These are phyloP conservation scores for Paraphaeosphaeria sporulosa DNA, from an alignment of 2,329 filamentous ascomycete species.

Conservation along the genomic window DNA sequence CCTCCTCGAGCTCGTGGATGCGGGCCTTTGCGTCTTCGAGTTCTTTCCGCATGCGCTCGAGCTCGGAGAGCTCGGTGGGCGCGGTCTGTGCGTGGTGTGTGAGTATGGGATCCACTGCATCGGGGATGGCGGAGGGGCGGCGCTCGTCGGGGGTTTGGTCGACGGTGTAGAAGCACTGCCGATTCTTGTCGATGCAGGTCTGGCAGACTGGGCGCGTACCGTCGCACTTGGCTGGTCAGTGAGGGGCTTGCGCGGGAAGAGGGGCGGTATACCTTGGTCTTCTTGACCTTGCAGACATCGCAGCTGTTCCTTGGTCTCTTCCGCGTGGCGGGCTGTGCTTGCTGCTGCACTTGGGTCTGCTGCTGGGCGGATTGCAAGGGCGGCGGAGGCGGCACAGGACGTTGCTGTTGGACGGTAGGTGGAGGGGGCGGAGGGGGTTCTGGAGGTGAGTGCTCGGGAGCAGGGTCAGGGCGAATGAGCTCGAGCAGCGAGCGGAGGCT, in stretches of 20 bases:
- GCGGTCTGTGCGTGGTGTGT: conserved; percentile 27
- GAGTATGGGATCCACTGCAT: conserved; percentile 22
- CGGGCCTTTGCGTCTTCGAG: conserved; percentile 47
- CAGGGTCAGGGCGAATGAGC: conserved; percentile 40
- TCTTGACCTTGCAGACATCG: conserved; percentile 47
- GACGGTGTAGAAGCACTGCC: conserved; percentile 42
- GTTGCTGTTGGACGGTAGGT: conserved; percentile 17
- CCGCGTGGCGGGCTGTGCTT: conserved; percentile 15
- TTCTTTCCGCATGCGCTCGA: conserved; percentile 46
- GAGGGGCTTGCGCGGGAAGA: neutral
- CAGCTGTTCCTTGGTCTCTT: conserved; percentile 43
- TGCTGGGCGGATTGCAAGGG: conserved; percentile 14
- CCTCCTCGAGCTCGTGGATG: conserved; percentile 42
- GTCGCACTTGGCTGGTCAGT: conserved; percentile 42
- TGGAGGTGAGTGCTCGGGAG: conserved; percentile 18
- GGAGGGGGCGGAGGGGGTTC: conserved; percentile 26
- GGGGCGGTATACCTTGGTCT: conserved; percentile 41
- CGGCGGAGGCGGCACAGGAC: conserved; percentile 11
- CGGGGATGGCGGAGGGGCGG: conserved; percentile 20
- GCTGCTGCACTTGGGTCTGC: conserved; percentile 18
- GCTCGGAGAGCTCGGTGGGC: conserved; percentile 34
- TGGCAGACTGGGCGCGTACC: conserved; percentile 43
- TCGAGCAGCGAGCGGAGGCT: conserved; percentile 48
- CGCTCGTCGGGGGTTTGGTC: conserved; percentile 29
- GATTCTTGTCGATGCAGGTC: conserved; percentile 45